A percentile compares a stretch with the other conserved stretches of the same genome.
Conservation (phyloP, 2,329 filamentous ascomycete species). For the Fusarium chaquense region DNA sequence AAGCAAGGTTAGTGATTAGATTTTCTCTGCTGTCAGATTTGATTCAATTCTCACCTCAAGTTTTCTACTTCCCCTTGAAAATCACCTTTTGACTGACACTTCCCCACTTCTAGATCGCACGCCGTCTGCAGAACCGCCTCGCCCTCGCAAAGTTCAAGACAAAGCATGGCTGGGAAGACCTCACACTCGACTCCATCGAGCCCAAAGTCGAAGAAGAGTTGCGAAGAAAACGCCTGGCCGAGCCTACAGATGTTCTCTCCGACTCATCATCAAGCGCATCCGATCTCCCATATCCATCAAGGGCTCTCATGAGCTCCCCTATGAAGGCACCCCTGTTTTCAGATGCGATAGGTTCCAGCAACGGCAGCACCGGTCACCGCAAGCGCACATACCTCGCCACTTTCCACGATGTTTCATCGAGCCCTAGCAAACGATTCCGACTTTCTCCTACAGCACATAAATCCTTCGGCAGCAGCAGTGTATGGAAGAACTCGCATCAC, state of each 20-base stretch:
- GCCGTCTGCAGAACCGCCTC: conserved; percentile 91
- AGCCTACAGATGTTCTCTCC: conserved; percentile 78
- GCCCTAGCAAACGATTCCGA: conserved; percentile 77
- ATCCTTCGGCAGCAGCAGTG: conserved; percentile 65
- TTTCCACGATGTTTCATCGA: conserved; percentile 67
- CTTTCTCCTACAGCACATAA: conserved; percentile 69
- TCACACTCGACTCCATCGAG: conserved; percentile 87
- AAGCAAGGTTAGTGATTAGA: conserved; percentile 71
- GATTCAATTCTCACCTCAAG: background rate
- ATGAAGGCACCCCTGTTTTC: conserved; percentile 87
- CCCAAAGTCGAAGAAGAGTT: conserved; percentile 84
- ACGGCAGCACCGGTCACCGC: conserved; percentile 73
- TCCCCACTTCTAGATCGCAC: conserved; percentile 77
- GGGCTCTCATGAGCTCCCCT: conserved; percentile 83
- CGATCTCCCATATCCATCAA: conserved; percentile 76
- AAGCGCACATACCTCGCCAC: conserved; percentile 72
- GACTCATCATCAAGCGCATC: conserved; percentile 89
- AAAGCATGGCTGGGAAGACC: conserved; percentile 93
- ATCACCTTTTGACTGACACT: conserved; percentile 33
- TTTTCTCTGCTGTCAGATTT: background rate
- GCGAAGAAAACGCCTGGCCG: conserved; percentile 75
- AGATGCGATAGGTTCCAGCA: conserved; percentile 80
- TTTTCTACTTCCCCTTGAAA: background rate
- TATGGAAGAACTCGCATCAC: conserved; percentile 83
- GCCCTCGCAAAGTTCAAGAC: conserved; percentile 98